A percentile compares a stretch with the other conserved stretches of the same genome.
Conservation (phyloP, 2,329 filamentous ascomycete genomes). For the Ilyonectria mors-panacis region DNA sequence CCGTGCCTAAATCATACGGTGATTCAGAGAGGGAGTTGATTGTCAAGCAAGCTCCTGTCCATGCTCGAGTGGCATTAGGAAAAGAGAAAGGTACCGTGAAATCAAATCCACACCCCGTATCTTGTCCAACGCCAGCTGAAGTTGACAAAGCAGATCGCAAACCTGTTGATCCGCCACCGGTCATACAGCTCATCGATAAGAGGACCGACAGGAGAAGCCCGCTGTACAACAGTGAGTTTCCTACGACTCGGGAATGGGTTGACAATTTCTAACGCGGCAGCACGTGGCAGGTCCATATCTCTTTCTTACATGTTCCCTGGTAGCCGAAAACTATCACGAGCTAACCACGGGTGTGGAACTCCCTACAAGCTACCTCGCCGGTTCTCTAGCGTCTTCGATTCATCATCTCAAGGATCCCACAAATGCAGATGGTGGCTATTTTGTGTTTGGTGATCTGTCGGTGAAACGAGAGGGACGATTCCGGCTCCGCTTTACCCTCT, state of each 20-base stretch:
- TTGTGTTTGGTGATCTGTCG: constrained; percentile 92
- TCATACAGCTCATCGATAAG: constrained; percentile 74
- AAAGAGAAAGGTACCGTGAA: constrained; percentile 28
- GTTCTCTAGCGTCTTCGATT: constrained; percentile 84
- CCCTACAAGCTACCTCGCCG: constrained; percentile 71
- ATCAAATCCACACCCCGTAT: constrained; percentile 7
- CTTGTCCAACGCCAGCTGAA: background rate
- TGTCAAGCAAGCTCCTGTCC: constrained; percentile 18
- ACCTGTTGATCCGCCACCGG: constrained; percentile 89
- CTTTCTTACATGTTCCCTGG: constrained; percentile 63
- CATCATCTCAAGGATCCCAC: constrained; percentile 85
- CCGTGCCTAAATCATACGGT: background rate
- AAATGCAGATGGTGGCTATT: constrained; percentile 86
- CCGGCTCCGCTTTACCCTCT: constrained; percentile 82
- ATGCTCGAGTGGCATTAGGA: constrained; percentile 25
- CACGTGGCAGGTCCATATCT: constrained; percentile 60
- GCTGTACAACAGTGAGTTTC: constrained; percentile 44
- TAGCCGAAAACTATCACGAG: constrained; percentile 59
- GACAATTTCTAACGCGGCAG: constrained; percentile 40
- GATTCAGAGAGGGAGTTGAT: background rate
- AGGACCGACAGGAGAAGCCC: constrained; percentile 37
- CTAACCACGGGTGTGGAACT: constrained; percentile 50
- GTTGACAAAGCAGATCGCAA: constrained; percentile 75
- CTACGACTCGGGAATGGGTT: background rate
- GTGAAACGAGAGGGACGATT: constrained; percentile 81